phyloP scores from a whole-genome alignment of 2,329 filamentous ascomycete genomes.

The Penicillium sp. region DNA sequence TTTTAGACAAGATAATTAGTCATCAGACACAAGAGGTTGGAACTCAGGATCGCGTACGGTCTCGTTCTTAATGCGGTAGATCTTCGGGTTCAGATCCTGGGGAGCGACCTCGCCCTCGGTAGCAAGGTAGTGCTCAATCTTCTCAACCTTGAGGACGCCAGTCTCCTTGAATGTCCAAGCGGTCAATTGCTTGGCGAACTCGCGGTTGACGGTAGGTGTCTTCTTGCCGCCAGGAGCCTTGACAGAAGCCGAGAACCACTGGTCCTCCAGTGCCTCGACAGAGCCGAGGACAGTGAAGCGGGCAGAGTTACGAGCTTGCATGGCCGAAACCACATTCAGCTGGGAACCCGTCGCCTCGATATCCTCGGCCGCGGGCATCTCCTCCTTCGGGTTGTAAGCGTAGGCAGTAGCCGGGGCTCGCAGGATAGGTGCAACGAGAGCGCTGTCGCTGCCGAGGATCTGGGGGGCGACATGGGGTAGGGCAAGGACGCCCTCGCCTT shows the following conservation, averaged over 20 bases:
- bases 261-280: slow-evolving; percentile 82
- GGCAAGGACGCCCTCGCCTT: slow-evolving; percentile 70
- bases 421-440: slow-evolving; percentile 79
- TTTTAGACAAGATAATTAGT: slow-evolving; percentile 33
- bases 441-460: slow-evolving; percentile 72
- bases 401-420: slow-evolving; percentile 85
- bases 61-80: slow-evolving; percentile 96
- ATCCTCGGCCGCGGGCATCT: slow-evolving; percentile 72
- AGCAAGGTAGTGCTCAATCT: slow-evolving; percentile 72
- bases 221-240: slow-evolving; percentile 60
- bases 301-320: slow-evolving; percentile 93
- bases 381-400: slow-evolving; percentile 91
- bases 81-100: slow-evolving; percentile 69
- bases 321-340: slow-evolving; percentile 77
- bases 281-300: slow-evolving; percentile 84
- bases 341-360: slow-evolving; percentile 83
- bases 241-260: slow-evolving; percentile 84
- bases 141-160: slow-evolving; percentile 83
- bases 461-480: slow-evolving; percentile 82
- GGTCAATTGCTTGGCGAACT: slow-evolving; percentile 82
- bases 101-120: slow-evolving; percentile 57
- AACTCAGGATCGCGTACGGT: slow-evolving; percentile 68
- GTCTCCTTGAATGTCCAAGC: slow-evolving; percentile 96
- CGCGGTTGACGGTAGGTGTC: slow-evolving; percentile 73
- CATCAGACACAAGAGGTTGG: neutral